Conservation (phyloP, 2,329 filamentous ascomycete species). For the Apiospora hydei region DNA sequence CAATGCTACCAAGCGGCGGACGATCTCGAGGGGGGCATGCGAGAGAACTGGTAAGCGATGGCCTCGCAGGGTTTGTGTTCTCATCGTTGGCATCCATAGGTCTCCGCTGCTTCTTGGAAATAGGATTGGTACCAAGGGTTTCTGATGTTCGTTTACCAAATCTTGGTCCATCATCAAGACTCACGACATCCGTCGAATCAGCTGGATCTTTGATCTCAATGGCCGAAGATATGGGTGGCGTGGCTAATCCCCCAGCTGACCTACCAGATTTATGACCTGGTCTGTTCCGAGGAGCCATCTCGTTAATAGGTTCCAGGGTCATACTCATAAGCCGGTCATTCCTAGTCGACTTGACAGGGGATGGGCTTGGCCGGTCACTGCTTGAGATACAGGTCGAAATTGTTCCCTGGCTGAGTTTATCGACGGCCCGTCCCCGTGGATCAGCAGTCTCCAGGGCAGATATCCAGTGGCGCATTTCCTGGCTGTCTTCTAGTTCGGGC, state of each 20-base stretch:
- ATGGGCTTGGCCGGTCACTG: background rate
- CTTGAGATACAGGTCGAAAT: background rate
- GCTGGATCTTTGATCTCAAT: background rate
- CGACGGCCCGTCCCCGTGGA: slow-evolving; percentile 50
- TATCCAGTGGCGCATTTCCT: slow-evolving; percentile 69
- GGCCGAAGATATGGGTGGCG: background rate
- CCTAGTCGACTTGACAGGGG: background rate
- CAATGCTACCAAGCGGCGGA: background rate
- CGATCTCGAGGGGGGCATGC: background rate
- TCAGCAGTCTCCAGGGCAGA: slow-evolving; percentile 65
- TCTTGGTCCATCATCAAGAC: background rate
- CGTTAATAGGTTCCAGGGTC: accelerated
- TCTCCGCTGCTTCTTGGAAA: background rate
- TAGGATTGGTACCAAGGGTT: background rate
- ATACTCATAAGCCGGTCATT: background rate
- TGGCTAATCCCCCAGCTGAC: background rate
- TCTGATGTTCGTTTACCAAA: background rate
- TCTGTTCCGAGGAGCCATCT: background rate
- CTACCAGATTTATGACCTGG: background rate
- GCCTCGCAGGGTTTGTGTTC: background rate
- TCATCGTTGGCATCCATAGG: background rate
- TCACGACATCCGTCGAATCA: background rate
- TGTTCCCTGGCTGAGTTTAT: slow-evolving; percentile 38
- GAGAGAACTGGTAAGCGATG: background rate
- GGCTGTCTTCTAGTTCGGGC: slow-evolving; percentile 59